Evolutionary conservation across 2,329 filamentous ascomycete species (phyloP), one percentile per base, ranked within the genome.

Genomic region (Talaromyces sp.): DNA sequence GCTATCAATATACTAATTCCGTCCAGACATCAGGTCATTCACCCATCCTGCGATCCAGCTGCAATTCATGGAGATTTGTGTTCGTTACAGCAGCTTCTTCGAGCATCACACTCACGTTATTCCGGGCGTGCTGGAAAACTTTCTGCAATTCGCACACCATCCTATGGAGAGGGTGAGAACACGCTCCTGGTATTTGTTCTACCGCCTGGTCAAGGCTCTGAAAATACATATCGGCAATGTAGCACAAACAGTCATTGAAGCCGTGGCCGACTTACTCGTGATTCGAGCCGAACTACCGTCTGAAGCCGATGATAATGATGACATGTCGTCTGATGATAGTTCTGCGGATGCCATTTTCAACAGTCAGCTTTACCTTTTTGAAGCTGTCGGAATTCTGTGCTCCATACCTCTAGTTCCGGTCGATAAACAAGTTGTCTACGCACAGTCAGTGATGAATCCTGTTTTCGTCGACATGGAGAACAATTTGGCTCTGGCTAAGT

Each of bases 61-160:
- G 25, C 93, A 97, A 79, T 99, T 96, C 74, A 97, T 99, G 93
- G 95, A 99, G 77, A 96, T 97, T 41, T 97, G 93, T 76, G 93
- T 97, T 63, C 89, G 95, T 60, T 99, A 99, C 79, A 91, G 90
- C 75, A 87, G 89, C 33, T 96, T 97, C 77, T 98, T 99, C 75
- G 93, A 98, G 74, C 87, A 88, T 64, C 91, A 97, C 73, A 84
- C 88, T 35, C 84, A 89, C 25, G 89, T 92, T 67, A 96, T 98
- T 59, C 91, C 92, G 1, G 90, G 89, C 69, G 92, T 95, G 1
- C 84, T 99, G 49, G 93, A 97, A 73, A 93, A 90, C 74, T 98
- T 99, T 77, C 91, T 99, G 54, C 87, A 89, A 13, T 86, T 97
- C 57, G 91, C 95, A 3, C 96, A 98, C 73, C 92, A 96, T 73